Evolutionary conservation across 176 grass and related monocot species (phyloP), one percentile per base, ranked within the genome.

Genomic region (Hordeum marinum): DNA sequence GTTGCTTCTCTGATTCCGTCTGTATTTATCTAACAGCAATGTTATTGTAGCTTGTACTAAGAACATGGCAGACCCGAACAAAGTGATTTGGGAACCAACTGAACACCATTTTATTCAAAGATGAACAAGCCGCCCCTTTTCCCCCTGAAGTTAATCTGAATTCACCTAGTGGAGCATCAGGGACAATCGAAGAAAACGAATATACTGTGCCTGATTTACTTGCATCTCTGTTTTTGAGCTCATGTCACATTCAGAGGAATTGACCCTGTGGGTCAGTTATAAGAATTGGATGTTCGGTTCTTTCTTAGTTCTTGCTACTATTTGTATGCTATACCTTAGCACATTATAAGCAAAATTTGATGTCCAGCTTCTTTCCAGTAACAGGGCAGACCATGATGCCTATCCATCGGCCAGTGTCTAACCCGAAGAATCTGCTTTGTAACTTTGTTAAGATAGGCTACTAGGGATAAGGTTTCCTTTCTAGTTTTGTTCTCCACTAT

Each of bases 391-490:
- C 68, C 58, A 54, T 65, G 54, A 40, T 75, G 43, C 25, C n/a
- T 31, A 77, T 67, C 77, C 27, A 77, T 67, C 77, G 29, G 72
- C 29, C 48, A 69, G 55, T 84, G 36, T 74, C 46, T 83, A 43
- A 18, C 62, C 13, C 34, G n/a, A 75, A 83, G 29, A 52, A 42
- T 32, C 8, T 0, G 65, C 43, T 84, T 84, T 84, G 71, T 80
- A 75, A 68, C 43, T 84, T 84, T 87, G 71, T 80, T 80, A 68
- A 60, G 37, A 69, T 43, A 80, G 48, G 13, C 18, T 42, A 52
- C 76, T 84, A 63, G 54, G 68, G 89, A 87, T 84, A 80, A 80
- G 80, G 39, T 55, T 87, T 40, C 55, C 81, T 81, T 84, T 84
- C 17, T 84, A 62, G 76, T 84, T 90, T 69, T 87, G 69, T 80